Evolutionary conservation across 169 alveolate genomes (phyloP).

Genomic region (Eimeria maxima): DNA sequence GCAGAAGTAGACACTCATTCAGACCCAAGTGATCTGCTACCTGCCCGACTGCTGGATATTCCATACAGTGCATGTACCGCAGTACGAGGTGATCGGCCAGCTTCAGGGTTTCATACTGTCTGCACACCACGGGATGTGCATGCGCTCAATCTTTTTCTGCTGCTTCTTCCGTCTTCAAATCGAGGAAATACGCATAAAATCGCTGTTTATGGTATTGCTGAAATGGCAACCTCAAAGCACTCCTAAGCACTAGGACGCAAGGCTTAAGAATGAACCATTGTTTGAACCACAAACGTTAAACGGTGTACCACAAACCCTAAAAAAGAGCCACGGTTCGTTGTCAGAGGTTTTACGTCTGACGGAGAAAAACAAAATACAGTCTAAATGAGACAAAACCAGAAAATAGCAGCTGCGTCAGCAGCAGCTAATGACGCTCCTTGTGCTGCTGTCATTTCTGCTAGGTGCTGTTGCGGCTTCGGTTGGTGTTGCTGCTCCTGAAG

Average conservation of each 20-base stretch:
- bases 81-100: neutral
- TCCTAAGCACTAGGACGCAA: too few species aligned
- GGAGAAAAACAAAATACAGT: neutral
- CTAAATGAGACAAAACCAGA: neutral
- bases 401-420: neutral
- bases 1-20: neutral
- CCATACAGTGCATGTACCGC: neutral
- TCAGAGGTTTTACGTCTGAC: neutral
- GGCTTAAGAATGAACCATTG: too few species aligned
- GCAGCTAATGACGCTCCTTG: neutral
- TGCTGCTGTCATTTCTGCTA: slow-evolving; percentile 3
- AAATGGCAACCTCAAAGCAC: neutral
- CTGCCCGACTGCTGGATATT: neutral
- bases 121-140: neutral
- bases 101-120: neutral
- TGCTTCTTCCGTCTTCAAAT: neutral
- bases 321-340: neutral
- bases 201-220: neutral
- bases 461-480: neutral
- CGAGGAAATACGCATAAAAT: neutral
- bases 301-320: slow-evolving; percentile 38
- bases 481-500: neutral
- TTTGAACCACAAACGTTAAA: neutral
- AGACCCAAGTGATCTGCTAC: neutral
- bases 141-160: neutral